Percentiles rank a stretch among this genome's conserved stretches.
Conservation (phyloP, 164 flowering plant species). For the Annona squamosa region DNA sequence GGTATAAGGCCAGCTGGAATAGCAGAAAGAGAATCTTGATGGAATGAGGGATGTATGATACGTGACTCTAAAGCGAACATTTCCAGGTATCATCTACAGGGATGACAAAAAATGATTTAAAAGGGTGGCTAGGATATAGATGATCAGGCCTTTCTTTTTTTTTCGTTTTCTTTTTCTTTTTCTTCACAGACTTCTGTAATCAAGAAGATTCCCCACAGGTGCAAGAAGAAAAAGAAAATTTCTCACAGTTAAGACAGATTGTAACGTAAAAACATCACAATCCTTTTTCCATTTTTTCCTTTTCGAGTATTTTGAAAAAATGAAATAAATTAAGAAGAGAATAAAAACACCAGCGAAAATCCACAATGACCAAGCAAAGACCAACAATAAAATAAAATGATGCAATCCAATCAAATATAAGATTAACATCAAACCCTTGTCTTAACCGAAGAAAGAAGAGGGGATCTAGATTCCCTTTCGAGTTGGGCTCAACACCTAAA, state of each 20-base stretch:
- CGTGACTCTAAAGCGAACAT: slow-evolving; percentile 15
- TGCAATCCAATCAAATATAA: not conserved
- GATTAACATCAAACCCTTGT: not conserved
- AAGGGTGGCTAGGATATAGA: slow-evolving; percentile 14
- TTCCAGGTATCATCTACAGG: slow-evolving; percentile 17
- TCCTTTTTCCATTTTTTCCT: not conserved
- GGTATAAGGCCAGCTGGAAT: slow-evolving; percentile 25
- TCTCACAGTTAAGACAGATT: slow-evolving; percentile 5
- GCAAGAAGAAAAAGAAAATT: slow-evolving; percentile 24
- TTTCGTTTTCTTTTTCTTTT: not conserved
- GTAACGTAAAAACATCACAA: not conserved
- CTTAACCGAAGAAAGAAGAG: not conserved
- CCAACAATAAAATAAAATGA: not conserved
- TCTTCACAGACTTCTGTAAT: slow-evolving; percentile 11
- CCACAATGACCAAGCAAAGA: not conserved
- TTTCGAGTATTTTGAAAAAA: not conserved
- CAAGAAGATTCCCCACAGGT: slow-evolving; percentile 28
- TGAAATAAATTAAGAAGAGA: not conserved
- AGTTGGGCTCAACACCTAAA: not conserved
- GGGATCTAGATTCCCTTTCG: not conserved
- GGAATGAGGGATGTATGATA: slow-evolving; percentile 19
- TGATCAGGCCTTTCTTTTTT: slow-evolving; percentile 11
- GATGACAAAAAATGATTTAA: slow-evolving; percentile 2
- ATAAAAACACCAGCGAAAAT: not conserved
- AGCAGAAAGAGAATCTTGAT: slow-evolving; percentile 18